phyloP scores from a whole-genome alignment of 768 basidiomycete species.

The Naganishia friedmannii region DNA sequence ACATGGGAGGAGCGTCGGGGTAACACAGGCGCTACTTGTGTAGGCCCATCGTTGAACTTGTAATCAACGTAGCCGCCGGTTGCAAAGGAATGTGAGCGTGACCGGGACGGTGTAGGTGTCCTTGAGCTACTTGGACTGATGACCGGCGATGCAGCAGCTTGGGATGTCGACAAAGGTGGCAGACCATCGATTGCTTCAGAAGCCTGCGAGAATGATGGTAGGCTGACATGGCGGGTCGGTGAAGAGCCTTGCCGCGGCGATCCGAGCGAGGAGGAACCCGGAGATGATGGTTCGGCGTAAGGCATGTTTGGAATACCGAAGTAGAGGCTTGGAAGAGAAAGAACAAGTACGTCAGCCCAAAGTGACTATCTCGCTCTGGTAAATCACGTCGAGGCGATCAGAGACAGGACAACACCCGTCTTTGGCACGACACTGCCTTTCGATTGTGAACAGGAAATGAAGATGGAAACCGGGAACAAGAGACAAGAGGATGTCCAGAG shows the following conservation, averaged over 20 bases:
- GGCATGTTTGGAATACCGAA: slow-evolving; percentile 41
- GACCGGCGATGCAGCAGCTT: slow-evolving; percentile 35
- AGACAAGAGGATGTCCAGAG: background rate
- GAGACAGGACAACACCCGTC: background rate
- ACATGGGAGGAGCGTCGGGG: slow-evolving; percentile 11
- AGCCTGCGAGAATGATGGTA: slow-evolving; percentile 34
- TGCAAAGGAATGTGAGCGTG: background rate
- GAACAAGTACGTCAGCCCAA: background rate
- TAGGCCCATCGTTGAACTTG: slow-evolving; percentile 1
- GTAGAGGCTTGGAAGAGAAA: background rate
- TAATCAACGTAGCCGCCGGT: slow-evolving; percentile 7
- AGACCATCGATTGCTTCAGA: slow-evolving; percentile 36
- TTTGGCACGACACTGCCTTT: background rate
- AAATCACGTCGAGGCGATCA: background rate
- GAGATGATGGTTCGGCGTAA: slow-evolving; percentile 47
- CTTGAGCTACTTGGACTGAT: background rate
- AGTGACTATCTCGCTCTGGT: background rate
- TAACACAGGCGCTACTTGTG: slow-evolving; percentile 1
- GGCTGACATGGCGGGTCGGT: slow-evolving; percentile 30
- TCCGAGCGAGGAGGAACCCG: slow-evolving; percentile 37
- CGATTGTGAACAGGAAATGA: too few relatives aligned
- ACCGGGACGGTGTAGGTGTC: slow-evolving; percentile 12
- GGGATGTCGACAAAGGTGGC: slow-evolving; percentile 21
- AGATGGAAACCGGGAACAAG: background rate
- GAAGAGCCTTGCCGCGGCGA: slow-evolving; percentile 30